Conservation (phyloP, 805 yeast species). For the Starmerella gropengiesseri region DNA sequence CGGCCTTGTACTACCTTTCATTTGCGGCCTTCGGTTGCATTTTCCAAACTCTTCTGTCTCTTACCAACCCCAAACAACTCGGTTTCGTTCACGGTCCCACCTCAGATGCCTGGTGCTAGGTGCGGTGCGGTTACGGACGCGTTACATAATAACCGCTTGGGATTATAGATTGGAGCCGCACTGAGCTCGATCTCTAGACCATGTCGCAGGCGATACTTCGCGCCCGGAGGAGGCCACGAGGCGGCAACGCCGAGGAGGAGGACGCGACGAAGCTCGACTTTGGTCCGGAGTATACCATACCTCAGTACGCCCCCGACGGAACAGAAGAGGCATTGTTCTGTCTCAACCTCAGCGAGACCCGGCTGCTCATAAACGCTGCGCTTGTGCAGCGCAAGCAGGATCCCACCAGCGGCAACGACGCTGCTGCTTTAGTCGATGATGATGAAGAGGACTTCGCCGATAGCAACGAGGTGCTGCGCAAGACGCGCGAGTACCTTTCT, state of each 20-base stretch:
- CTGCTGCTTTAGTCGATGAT: slow-evolving; percentile 23
- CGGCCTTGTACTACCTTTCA: too few species aligned
- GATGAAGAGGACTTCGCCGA: slow-evolving; percentile 27
- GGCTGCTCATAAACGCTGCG: slow-evolving; percentile 83
- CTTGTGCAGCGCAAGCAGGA: slow-evolving; percentile 59
- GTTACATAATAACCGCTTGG: too few species aligned
- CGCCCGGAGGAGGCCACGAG: slow-evolving; percentile 17
- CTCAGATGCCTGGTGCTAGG: too few species aligned
- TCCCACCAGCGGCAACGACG: slow-evolving; percentile 29
- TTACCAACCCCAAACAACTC: too few species aligned
- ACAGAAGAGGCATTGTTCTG: slow-evolving; percentile 67
- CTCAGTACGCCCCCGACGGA: slow-evolving; percentile 74
- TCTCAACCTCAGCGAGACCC: slow-evolving; percentile 77
- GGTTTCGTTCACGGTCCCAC: too few species aligned
- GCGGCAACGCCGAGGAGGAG: slow-evolving; percentile 52
- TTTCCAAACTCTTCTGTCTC: too few species aligned
- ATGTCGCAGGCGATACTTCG: slow-evolving; percentile 19
- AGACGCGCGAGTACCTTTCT: slow-evolving; percentile 77
- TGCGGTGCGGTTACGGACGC: too few species aligned
- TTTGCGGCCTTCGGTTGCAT: too few species aligned
- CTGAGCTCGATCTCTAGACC: too few species aligned
- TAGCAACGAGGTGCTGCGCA: slow-evolving; percentile 58
- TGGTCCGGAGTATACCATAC: slow-evolving; percentile 84
- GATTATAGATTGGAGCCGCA: too few species aligned
- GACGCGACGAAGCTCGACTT: slow-evolving; percentile 77